Evolutionary conservation across 371 early-diverging fungal species (phyloP).

Genomic region (Mortierella sp.): DNA sequence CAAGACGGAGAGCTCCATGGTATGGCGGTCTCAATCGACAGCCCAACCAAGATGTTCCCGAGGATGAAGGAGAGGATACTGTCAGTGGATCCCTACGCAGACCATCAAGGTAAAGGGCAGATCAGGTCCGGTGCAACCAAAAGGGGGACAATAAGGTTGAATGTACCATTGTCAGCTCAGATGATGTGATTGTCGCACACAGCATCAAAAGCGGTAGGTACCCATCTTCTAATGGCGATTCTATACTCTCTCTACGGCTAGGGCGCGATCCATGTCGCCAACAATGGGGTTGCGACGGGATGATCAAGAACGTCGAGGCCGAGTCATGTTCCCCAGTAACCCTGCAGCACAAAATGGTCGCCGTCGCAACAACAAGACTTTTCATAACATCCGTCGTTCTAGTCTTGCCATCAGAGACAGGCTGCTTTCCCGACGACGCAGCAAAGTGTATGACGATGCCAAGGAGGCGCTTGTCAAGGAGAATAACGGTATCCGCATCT

Average conservation of each 20-base stretch:
- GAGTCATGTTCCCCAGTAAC: constrained; percentile 30
- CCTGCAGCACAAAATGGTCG: neutral
- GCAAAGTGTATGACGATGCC: constrained; percentile 59
- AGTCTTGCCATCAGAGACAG: constrained; percentile 48
- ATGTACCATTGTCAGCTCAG: constrained; percentile 9
- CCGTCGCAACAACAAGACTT: constrained; percentile 18
- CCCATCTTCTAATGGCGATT: neutral
- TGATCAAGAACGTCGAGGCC: constrained; percentile 15
- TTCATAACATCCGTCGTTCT: constrained; percentile 36
- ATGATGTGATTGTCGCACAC: constrained; percentile 20
- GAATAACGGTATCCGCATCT: constrained; percentile 69
- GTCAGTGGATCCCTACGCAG: constrained; percentile 25
- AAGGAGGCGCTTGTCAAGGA: constrained; percentile 66
- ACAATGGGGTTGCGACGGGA: constrained; percentile 35
- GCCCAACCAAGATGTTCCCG: constrained; percentile 1
- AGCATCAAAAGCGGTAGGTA: neutral
- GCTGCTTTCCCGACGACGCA: constrained; percentile 27
- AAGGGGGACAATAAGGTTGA: neutral
- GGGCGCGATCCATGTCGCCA: constrained; percentile 48
- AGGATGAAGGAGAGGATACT: constrained; percentile 6
- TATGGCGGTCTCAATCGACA: constrained; percentile 22
- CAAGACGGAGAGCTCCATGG: constrained; percentile 31
- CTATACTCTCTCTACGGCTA: neutral
- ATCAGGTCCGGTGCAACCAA: neutral
- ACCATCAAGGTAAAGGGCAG: constrained; percentile 35